Percentiles rank a stretch among this genome's conserved stretches.
Evolutionary conservation across 345 rosid genomes (phyloP).

Genomic region (Gynandropsis gynandra): DNA sequence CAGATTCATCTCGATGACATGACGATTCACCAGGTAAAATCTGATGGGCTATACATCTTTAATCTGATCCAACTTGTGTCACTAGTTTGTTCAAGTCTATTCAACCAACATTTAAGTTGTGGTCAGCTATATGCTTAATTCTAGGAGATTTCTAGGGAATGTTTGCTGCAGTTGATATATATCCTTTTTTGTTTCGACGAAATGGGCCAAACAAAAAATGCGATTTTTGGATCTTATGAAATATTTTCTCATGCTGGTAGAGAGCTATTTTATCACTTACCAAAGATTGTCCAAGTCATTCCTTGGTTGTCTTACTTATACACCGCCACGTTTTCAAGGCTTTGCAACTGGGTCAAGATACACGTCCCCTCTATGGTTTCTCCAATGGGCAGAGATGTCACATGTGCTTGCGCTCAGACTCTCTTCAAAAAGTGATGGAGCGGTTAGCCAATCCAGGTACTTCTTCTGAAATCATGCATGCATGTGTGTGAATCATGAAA

Average conservation of each 20-base stretch:
- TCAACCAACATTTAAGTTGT: slow-evolving; percentile 7
- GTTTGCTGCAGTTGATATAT: no score
- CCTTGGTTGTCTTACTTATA: no score
- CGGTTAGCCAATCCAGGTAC: slow-evolving; percentile 68
- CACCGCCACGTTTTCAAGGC: slow-evolving; percentile 35
- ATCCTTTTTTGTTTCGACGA: not conserved
- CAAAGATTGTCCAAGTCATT: no score
- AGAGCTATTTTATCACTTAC: no score
- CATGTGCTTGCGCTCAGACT: slow-evolving; percentile 76
- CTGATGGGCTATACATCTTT: not conserved
- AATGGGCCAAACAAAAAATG: not conserved
- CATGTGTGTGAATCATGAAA: not conserved
- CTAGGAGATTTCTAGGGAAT: not conserved
- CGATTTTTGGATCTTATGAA: not conserved
- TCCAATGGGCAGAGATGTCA: slow-evolving; percentile 69
- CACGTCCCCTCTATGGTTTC: slow-evolving; percentile 38
- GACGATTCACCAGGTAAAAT: slow-evolving; percentile 77
- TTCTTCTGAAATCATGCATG: not conserved
- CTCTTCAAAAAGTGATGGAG: slow-evolving; percentile 78
- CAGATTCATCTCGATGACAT: slow-evolving; percentile 88
- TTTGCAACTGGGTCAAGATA: slow-evolving; percentile 71
- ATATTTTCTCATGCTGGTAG: no score
- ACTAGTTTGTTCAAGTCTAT: not conserved
- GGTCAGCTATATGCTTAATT: not conserved
- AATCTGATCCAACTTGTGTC: slow-evolving; percentile 2